Evolutionary conservation across 495 filamentous ascomycete genomes (phyloP).

Genomic region (Penicillium soppii): DNA sequence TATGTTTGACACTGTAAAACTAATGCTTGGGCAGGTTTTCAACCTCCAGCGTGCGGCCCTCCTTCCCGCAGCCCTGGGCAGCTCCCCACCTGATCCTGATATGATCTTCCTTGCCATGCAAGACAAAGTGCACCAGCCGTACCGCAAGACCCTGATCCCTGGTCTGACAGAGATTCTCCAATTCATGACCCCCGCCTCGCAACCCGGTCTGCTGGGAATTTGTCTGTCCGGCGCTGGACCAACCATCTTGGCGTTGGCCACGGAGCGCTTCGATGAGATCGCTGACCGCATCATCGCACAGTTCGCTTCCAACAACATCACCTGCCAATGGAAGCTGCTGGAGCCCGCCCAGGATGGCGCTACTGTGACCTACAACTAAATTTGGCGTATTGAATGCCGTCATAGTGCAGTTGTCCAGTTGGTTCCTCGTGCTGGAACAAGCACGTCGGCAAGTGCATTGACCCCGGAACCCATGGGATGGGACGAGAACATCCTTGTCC

Average conservation of each 20-base stretch:
- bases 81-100: constrained; percentile 85
- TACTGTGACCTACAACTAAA: constrained; percentile 48
- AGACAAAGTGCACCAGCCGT: constrained; percentile 95
- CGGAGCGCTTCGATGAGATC: constrained; percentile 80
- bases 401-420: not conserved
- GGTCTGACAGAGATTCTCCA: constrained; percentile 87
- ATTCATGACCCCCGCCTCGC: constrained; percentile 77
- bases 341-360: constrained; percentile 85
- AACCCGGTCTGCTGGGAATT: constrained; percentile 86
- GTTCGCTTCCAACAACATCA: constrained; percentile 67
- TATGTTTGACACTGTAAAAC: not conserved
- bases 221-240: constrained; percentile 93
- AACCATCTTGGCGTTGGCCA: constrained; percentile 90
- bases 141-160: constrained; percentile 84
- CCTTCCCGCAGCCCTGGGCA: constrained; percentile 79
- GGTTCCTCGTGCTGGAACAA: not conserved
- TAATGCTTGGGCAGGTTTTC: constrained; percentile 60
- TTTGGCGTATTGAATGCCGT: not conserved
- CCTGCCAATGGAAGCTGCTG: constrained; percentile 81
- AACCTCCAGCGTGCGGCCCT: constrained; percentile 91
- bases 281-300: constrained; percentile 69
- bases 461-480: not conserved
- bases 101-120: constrained; percentile 97
- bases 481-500: not conserved
- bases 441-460: not conserved